Evolutionary conservation across 805 yeast species (phyloP).

Genomic region (Vanderwaltozyma polyspora): DNA sequence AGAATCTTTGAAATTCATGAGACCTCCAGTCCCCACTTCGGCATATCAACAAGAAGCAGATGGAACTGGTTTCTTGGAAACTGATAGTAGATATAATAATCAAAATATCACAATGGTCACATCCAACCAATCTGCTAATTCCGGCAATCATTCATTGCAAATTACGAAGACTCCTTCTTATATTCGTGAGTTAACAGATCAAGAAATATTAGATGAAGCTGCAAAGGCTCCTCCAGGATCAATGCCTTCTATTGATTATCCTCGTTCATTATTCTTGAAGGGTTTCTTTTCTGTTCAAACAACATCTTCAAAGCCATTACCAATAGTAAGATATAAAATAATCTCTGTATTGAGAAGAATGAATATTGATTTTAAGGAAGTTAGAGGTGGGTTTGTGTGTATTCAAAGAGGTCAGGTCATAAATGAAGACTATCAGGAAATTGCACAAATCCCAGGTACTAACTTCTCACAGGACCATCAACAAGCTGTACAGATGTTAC

Average conservation of each 20-base stretch:
- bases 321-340: slow-evolving; percentile 76
- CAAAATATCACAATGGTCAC: neutral
- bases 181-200: slow-evolving; percentile 29
- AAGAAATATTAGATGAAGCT: slow-evolving; percentile 37
- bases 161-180: slow-evolving; percentile 1
- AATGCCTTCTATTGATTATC: slow-evolving; percentile 92
- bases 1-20: slow-evolving; percentile 36
- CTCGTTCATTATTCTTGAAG: slow-evolving; percentile 79
- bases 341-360: slow-evolving; percentile 63
- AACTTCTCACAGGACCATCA: neutral
- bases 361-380: slow-evolving; percentile 77
- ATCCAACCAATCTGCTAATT: neutral
- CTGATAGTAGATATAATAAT: slow-evolving; percentile 45
- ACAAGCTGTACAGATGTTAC: slow-evolving; percentile 5
- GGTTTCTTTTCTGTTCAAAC: slow-evolving; percentile 94
- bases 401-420: slow-evolving; percentile 16
- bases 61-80: slow-evolving; percentile 36
- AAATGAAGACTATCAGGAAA: neutral
- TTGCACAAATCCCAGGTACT: neutral
- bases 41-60: slow-evolving; percentile 26
- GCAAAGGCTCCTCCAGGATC: slow-evolving; percentile 57
- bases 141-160: neutral
- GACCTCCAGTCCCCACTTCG: slow-evolving; percentile 27
- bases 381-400: slow-evolving; percentile 89
- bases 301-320: slow-evolving; percentile 84